A percentile compares a stretch with the other conserved stretches of the same genome.
phyloP scores from a whole-genome alignment of 2,329 filamentous ascomycete species.

The Pseudogymnoascus sp. region DNA sequence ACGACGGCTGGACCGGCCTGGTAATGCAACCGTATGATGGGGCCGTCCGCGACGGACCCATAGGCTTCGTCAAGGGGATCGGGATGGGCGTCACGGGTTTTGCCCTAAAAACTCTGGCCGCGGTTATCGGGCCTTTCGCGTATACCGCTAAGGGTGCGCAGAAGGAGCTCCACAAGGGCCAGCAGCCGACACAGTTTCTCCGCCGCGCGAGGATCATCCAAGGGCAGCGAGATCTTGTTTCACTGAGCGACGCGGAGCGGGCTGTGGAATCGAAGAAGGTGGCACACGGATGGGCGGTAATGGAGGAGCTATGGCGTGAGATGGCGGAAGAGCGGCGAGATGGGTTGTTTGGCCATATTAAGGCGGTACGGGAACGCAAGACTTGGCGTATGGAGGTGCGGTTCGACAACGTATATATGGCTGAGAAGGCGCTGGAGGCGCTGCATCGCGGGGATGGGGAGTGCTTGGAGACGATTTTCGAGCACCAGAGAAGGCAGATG shows the following conservation, averaged over 20 bases:
- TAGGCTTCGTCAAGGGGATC: slow-evolving; percentile 45
- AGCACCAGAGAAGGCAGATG: slow-evolving; percentile 18
- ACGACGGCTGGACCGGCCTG: slow-evolving; percentile 58
- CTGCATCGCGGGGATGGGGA: slow-evolving; percentile 36
- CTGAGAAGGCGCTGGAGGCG: slow-evolving; percentile 39
- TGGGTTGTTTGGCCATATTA: slow-evolving; percentile 26
- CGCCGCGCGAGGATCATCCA: slow-evolving; percentile 53
- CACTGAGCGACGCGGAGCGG: slow-evolving; percentile 30
- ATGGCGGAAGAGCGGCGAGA: slow-evolving; percentile 30
- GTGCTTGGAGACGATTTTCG: slow-evolving; percentile 28
- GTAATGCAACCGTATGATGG: slow-evolving; percentile 52
- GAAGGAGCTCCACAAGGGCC: slow-evolving; percentile 49
- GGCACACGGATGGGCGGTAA: slow-evolving; percentile 35
- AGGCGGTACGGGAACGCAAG: slow-evolving; percentile 33
- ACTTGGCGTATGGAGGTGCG: slow-evolving; percentile 33
- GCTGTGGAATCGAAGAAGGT: slow-evolving; percentile 29
- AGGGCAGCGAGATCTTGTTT: slow-evolving; percentile 41
- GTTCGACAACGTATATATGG: slow-evolving; percentile 44
- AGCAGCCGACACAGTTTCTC: slow-evolving; percentile 46
- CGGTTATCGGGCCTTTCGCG: slow-evolving; percentile 52
- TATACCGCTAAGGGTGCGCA: slow-evolving; percentile 58
- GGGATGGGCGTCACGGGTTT: slow-evolving; percentile 59
- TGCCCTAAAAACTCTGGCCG: slow-evolving; percentile 57
- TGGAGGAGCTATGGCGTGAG: slow-evolving; percentile 34
- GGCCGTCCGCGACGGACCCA: slow-evolving; percentile 46